phyloP scores from a whole-genome alignment of 768 basidiomycete species.

The Hericium coralloides region DNA sequence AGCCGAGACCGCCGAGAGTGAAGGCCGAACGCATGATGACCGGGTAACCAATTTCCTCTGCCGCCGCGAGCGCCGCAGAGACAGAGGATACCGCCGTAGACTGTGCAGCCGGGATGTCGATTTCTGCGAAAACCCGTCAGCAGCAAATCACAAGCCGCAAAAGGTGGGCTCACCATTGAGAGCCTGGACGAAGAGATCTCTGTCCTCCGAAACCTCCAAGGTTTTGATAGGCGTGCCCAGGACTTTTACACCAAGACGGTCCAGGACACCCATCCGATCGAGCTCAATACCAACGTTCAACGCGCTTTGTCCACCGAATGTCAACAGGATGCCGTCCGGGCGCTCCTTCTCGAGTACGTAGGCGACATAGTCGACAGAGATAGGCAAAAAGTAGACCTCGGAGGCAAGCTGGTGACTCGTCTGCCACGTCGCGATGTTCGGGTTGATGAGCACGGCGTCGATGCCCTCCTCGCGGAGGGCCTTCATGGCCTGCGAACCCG shows the following conservation, averaged over 20 bases:
- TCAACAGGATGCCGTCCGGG: constrained; percentile 93
- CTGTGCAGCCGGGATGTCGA: constrained; percentile 2
- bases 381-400: constrained; percentile 95
- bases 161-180: constrained; percentile 97
- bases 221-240: constrained; percentile 96
- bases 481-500: constrained; percentile 97
- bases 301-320: constrained; percentile 74
- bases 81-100: constrained; percentile 1
- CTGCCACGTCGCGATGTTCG: constrained; percentile 99
- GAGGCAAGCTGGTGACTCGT: constrained; percentile 95
- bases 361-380: constrained; percentile 96
- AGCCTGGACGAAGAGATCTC: constrained; percentile 86
- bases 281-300: constrained; percentile 2
- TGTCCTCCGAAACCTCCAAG: constrained; percentile 94
- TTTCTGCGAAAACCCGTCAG: constrained; percentile 77
- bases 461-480: constrained; percentile 95
- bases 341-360: constrained; percentile 98
- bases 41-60: constrained; percentile 81
- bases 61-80: constrained; percentile 57
- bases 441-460: constrained; percentile 91
- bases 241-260: constrained; percentile 76
- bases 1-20: constrained; percentile 91
- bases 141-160: constrained; percentile 72
- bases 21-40: constrained; percentile 97
- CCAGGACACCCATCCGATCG: constrained; percentile 6